Conservation (phyloP, 306 rosid species). For the Albizia julibrissin region DNA sequence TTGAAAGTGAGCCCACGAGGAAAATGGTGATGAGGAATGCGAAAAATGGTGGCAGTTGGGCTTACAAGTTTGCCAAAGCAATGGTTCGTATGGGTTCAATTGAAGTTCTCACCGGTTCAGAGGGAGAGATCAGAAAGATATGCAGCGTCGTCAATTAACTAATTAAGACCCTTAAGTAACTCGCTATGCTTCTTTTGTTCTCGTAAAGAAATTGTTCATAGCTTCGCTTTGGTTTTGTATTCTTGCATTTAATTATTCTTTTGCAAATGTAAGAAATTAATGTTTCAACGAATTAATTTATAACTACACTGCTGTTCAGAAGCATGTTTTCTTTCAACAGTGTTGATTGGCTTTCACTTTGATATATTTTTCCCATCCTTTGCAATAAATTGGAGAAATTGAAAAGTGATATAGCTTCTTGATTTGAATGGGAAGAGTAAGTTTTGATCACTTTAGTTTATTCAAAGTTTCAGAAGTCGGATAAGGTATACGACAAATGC, state of each 20-base stretch:
- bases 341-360: not conserved
- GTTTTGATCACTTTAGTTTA: not conserved
- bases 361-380: not conserved
- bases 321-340: too few species aligned
- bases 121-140: not conserved
- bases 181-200: not conserved
- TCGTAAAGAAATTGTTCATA: not conserved
- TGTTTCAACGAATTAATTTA: not conserved
- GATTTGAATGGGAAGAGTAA: not conserved
- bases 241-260: not conserved
- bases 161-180: too few species aligned
- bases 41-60: conserved; percentile 18
- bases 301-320: not conserved
- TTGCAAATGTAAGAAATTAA: not conserved
- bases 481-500: not conserved
- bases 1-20: conserved; percentile 18
- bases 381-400: not conserved
- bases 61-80: conserved; percentile 33
- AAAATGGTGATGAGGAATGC: conserved; percentile 39
- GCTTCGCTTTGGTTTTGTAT: not conserved
- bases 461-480: not conserved
- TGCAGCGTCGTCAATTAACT: conserved; percentile 29
- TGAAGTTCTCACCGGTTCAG: not conserved
- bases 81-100: conserved; percentile 1
- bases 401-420: not conserved